Conservation (phyloP, 371 early-diverging fungal species). For the Lichtheimia corymbifera region DNA sequence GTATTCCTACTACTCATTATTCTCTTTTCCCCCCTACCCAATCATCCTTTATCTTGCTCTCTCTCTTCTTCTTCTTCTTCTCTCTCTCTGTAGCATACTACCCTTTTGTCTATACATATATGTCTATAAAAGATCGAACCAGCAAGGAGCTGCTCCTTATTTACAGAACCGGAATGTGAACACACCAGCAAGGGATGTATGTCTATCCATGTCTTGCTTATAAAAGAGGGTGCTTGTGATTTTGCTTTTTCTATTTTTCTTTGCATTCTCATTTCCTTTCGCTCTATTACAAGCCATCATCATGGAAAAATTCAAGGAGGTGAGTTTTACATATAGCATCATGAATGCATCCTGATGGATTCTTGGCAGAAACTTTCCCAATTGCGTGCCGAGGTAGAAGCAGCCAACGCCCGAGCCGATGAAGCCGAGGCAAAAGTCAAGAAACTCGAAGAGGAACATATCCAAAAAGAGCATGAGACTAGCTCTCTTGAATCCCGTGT, state of each 20-base stretch:
- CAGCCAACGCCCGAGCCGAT: slow-evolving; percentile 65
- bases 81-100: slow-evolving; percentile 4
- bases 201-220: background rate
- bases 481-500: slow-evolving; percentile 64
- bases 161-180: slow-evolving; percentile 12
- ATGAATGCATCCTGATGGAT: background rate
- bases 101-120: slow-evolving; percentile 4
- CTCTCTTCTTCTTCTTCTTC: background rate
- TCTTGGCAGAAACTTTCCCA: slow-evolving; percentile 64
- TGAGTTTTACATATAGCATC: slow-evolving; percentile 10
- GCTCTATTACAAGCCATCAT: background rate
- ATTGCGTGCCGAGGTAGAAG: slow-evolving; percentile 72
- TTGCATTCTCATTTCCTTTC: background rate
- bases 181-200: slow-evolving; percentile 5
- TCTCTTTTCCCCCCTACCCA: background rate
- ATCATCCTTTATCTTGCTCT: background rate
- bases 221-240: background rate
- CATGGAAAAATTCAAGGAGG: slow-evolving; percentile 27
- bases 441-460: slow-evolving; percentile 56
- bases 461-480: slow-evolving; percentile 69
- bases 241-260: background rate
- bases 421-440: slow-evolving; percentile 61
- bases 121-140: slow-evolving; percentile 6
- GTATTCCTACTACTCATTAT: too few relatives aligned
- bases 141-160: slow-evolving; percentile 8